These are phyloP conservation scores for Boletus reticuloceps DNA, from an alignment of 768 basidiomycete species.

Conservation along the genomic window DNA sequence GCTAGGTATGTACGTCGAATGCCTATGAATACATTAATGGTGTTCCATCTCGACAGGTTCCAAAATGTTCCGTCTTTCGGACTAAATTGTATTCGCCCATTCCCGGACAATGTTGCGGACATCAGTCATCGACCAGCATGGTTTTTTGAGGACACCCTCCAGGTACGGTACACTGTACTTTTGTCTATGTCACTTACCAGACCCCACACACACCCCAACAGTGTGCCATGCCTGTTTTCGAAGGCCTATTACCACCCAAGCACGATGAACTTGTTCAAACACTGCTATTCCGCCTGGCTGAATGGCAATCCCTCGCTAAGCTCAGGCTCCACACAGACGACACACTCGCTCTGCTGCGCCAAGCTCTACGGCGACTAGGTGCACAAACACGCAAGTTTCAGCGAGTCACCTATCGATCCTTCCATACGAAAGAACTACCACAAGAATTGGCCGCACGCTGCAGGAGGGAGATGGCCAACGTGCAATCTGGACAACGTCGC, in stretches of 20 bases:
- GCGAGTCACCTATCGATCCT: neutral
- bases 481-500: neutral
- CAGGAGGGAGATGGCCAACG: neutral
- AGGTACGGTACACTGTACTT: neutral
- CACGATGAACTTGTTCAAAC: slow-evolving; percentile 22
- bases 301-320: slow-evolving; percentile 17
- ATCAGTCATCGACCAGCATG: slow-evolving; percentile 32
- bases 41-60: neutral
- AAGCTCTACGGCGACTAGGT: neutral
- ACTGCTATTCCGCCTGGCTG: slow-evolving; percentile 18
- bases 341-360: neutral
- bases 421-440: neutral
- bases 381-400: neutral
- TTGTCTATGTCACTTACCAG: neutral
- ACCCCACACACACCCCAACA: neutral
- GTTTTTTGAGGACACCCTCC: slow-evolving; percentile 12
- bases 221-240: slow-evolving; percentile 39
- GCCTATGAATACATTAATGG: no score
- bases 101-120: slow-evolving; percentile 34
- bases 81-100: slow-evolving; percentile 33
- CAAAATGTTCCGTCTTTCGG: neutral
- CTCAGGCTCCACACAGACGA: neutral
- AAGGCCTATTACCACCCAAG: slow-evolving; percentile 32
- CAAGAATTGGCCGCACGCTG: neutral
- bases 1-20: no score